Percentiles rank a stretch among this genome's conserved stretches.
Evolutionary conservation across 176 grass and related monocot genomes (phyloP).

Genomic region (Cocos nucifera): DNA sequence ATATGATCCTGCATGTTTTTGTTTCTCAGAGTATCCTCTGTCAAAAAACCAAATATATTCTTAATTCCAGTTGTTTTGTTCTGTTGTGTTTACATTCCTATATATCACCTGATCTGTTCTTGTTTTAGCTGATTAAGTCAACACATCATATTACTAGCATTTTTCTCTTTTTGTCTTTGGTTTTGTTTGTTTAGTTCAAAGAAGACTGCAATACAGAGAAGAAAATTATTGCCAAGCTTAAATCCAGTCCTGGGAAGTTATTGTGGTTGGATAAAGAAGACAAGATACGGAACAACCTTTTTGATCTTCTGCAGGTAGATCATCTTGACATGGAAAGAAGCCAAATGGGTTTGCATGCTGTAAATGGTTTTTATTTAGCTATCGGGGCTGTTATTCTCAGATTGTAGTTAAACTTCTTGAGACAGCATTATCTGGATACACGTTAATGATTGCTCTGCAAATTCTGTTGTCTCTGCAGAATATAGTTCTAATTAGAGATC

Average conservation of each 20-base stretch:
- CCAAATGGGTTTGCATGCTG: neutral
- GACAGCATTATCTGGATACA: no score
- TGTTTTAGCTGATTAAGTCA: no score
- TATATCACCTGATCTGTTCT: no score
- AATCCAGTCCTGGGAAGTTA: constrained; percentile 69
- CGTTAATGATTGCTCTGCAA: no score
- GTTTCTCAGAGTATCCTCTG: no score
- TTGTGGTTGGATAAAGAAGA: constrained; percentile 87
- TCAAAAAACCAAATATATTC: no score
- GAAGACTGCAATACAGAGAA: constrained; percentile 98
- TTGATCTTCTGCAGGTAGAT: constrained; percentile 81
- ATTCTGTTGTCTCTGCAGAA: constrained; percentile 38
- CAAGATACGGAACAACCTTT: constrained; percentile 50
- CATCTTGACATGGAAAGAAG: neutral
- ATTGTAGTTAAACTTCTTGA: neutral
- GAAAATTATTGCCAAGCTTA: constrained; percentile 79
- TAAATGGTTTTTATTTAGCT: neutral
- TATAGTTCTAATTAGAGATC: constrained; percentile 92
- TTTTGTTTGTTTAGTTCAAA: constrained; percentile 59
- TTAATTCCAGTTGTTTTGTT: no score
- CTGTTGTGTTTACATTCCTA: no score
- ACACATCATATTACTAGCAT: constrained; percentile 1
- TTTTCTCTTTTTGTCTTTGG: constrained; percentile 6
- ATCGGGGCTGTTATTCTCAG: neutral
- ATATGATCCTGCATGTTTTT: no score